phyloP scores from a whole-genome alignment of 176 grass and related monocot genomes.

The Carex myosuroides region DNA sequence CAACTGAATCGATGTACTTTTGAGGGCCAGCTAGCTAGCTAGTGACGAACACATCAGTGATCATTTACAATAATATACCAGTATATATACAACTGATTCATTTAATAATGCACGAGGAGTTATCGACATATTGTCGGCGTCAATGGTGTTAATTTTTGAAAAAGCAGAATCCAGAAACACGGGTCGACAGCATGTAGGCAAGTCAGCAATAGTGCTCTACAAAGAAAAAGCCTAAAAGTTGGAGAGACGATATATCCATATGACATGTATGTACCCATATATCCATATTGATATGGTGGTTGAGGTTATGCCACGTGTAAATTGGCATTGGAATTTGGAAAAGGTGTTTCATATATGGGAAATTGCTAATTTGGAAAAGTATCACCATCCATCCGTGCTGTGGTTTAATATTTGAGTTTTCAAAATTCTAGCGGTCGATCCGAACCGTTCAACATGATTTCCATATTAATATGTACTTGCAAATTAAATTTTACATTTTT shows the following conservation, averaged over 20 bases:
- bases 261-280: neutral
- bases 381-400: too few relatives aligned
- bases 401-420: too few relatives aligned
- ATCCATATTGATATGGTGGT: neutral
- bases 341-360: neutral
- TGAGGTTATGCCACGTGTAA: conserved; percentile 3
- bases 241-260: neutral
- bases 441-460: too few relatives aligned
- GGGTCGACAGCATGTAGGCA: neutral
- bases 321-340: neutral
- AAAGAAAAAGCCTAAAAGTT: neutral
- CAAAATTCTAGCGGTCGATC: too few relatives aligned
- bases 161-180: neutral
- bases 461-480: too few relatives aligned
- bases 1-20: neutral
- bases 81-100: too few relatives aligned
- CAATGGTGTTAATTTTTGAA: neutral
- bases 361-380: too few relatives aligned
- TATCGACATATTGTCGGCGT: neutral
- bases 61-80: neutral
- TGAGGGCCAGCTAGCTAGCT: too few relatives aligned
- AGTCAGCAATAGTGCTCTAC: neutral
- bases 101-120: neutral
- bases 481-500: too few relatives aligned
- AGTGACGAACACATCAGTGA: neutral